Conservation (phyloP, 2,329 filamentous ascomycete species). For the Talaromyces albobiverticillius region DNA sequence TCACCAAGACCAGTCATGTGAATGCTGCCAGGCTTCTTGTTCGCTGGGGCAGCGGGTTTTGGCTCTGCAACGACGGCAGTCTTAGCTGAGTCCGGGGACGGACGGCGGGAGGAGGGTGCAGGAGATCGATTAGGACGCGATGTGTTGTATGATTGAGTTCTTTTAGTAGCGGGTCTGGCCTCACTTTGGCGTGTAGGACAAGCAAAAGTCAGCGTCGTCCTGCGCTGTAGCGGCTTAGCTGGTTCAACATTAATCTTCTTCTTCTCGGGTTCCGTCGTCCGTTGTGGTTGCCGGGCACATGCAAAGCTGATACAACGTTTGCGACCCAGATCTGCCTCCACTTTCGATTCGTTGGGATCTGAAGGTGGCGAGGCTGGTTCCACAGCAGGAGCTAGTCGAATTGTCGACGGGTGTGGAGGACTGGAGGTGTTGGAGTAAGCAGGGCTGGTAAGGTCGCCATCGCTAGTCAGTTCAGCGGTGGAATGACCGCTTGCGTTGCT, state of each 20-base stretch:
- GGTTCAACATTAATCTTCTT: slow-evolving; percentile 20
- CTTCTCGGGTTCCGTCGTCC: slow-evolving; percentile 27
- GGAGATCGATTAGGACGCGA: slow-evolving; percentile 39
- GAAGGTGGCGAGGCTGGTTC: slow-evolving; percentile 23
- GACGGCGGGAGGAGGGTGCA: slow-evolving; percentile 33
- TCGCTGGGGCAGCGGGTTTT: slow-evolving; percentile 13
- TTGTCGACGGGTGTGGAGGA: slow-evolving; percentile 62
- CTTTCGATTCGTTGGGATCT: slow-evolving; percentile 51
- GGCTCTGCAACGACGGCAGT: slow-evolving; percentile 11
- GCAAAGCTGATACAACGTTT: slow-evolving; percentile 93
- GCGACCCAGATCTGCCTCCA: slow-evolving; percentile 65
- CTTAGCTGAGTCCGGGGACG: slow-evolving; percentile 20
- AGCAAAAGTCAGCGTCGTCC: slow-evolving; percentile 46
- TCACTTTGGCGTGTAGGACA: slow-evolving; percentile 40
- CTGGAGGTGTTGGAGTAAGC: slow-evolving; percentile 85
- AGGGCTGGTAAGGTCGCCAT: slow-evolving; percentile 85
- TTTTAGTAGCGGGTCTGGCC: slow-evolving; percentile 26
- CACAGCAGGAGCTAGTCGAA: slow-evolving; percentile 17
- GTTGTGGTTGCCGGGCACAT: slow-evolving; percentile 65
- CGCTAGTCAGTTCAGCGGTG: slow-evolving; percentile 90
- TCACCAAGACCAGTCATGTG: slow-evolving; percentile 36
- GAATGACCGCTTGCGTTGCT: slow-evolving; percentile 80
- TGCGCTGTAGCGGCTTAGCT: slow-evolving; percentile 38
- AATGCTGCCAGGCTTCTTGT: slow-evolving; percentile 24
- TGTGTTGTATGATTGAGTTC: slow-evolving; percentile 19